A percentile compares a stretch with the other conserved stretches of the same genome.
These are phyloP conservation scores for Suhomyces canberraensis DNA, from an alignment of 805 yeast genomes.

Conservation along the genomic window DNA sequence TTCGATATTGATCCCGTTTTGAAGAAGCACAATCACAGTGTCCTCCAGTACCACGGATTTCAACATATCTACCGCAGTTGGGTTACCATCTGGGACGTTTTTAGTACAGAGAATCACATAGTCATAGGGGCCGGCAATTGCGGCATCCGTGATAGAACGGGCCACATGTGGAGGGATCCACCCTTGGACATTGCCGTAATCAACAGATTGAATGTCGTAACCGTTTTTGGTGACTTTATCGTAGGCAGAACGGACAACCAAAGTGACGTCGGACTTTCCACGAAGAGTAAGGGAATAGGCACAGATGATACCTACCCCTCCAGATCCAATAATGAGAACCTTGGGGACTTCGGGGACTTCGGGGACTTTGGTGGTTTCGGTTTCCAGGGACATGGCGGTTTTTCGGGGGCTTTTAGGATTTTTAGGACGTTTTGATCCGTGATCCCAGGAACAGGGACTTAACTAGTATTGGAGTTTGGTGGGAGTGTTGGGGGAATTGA, in stretches of 20 bases:
- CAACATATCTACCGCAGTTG: constrained; percentile 42
- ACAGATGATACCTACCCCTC: constrained; percentile 82
- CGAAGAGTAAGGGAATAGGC: constrained; percentile 57
- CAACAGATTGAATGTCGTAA: constrained; percentile 55
- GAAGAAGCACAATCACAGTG: constrained; percentile 34
- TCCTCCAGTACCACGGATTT: constrained; percentile 15
- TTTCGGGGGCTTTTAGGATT: too few species aligned
- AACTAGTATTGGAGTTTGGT: too few species aligned
- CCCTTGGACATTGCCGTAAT: constrained; percentile 52
- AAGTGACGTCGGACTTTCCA: constrained; percentile 51
- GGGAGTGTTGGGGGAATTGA: too few species aligned
- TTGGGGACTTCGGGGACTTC: constrained; percentile 11
- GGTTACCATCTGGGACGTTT: constrained; percentile 33
- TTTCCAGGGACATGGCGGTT: too few species aligned
- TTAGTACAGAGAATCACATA: constrained; percentile 39
- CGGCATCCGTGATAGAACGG: constrained; percentile 45
- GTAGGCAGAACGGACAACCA: constrained; percentile 66
- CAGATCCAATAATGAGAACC: constrained; percentile 71
- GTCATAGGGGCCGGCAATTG: constrained; percentile 29
- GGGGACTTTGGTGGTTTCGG: too few species aligned
- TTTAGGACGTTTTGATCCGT: too few species aligned
- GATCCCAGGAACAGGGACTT: too few species aligned
- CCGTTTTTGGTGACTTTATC: constrained; percentile 51
- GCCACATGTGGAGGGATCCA: constrained; percentile 55
- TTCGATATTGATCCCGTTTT: constrained; percentile 41